Evolutionary conservation across 176 grass and related monocot species (phyloP).

Genomic region (Juncus effusus): DNA sequence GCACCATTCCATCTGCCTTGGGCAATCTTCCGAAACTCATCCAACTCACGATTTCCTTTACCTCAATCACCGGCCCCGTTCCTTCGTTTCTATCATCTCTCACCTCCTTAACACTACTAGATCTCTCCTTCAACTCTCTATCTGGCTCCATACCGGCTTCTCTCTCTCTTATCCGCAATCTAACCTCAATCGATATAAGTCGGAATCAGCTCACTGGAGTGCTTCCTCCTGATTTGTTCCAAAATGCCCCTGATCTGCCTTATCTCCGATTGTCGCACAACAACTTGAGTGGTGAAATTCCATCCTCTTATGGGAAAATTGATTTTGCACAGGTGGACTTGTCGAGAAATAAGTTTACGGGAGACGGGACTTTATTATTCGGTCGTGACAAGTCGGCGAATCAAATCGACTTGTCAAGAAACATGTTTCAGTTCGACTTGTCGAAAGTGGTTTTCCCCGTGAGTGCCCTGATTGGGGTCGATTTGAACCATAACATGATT

Average conservation of each 20-base stretch:
- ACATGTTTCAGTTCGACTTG: slow-evolving; percentile 50
- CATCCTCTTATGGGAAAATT: slow-evolving; percentile 31
- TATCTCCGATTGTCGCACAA: slow-evolving; percentile 59
- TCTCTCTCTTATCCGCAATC: slow-evolving; percentile 14
- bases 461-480: slow-evolving; percentile 2
- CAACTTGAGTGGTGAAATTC: slow-evolving; percentile 51
- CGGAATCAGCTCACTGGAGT: slow-evolving; percentile 52
- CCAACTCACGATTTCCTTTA: slow-evolving; percentile 49
- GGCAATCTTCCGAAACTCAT: slow-evolving; percentile 31
- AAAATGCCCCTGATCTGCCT: not conserved
- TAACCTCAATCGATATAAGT: slow-evolving; percentile 43
- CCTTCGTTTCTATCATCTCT: slow-evolving; percentile 39
- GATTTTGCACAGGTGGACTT: slow-evolving; percentile 40
- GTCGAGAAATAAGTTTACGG: slow-evolving; percentile 50
- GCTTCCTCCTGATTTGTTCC: slow-evolving; percentile 34
- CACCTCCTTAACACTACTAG: slow-evolving; percentile 28
- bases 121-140: slow-evolving; percentile 59
- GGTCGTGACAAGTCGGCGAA: slow-evolving; percentile 18
- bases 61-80: slow-evolving; percentile 41
- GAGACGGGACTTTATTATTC: slow-evolving; percentile 35
- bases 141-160: slow-evolving; percentile 42
- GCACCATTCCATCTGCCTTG: slow-evolving; percentile 40
- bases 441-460: slow-evolving; percentile 34
- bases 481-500: slow-evolving; percentile 72
- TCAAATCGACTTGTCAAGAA: slow-evolving; percentile 57